Evolutionary conservation across 2,329 filamentous ascomycete genomes (phyloP).

Genomic region (Ophiostoma populinum): DNA sequence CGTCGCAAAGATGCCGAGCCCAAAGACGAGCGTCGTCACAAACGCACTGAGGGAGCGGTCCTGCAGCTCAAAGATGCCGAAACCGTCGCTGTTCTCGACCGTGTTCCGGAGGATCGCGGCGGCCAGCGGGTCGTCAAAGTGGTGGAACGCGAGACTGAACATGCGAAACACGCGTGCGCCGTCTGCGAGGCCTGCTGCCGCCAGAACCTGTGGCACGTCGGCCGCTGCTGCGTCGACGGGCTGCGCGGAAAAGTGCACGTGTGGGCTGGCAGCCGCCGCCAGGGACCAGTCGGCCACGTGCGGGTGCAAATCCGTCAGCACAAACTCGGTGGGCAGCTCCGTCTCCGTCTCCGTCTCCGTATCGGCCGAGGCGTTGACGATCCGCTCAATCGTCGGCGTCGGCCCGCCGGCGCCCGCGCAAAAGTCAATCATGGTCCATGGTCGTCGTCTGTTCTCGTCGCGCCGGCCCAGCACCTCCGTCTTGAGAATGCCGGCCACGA

Average conservation of each 20-base stretch:
- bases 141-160: constrained; percentile 62
- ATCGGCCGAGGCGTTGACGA: constrained; percentile 28
- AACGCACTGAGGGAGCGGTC: constrained; percentile 40
- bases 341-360: neutral
- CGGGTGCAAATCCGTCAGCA: constrained; percentile 50
- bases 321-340: constrained; percentile 30
- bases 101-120: constrained; percentile 44
- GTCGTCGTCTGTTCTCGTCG: constrained; percentile 12
- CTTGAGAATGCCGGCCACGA: constrained; percentile 39
- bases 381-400: constrained; percentile 43
- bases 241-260: constrained; percentile 40
- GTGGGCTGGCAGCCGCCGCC: constrained; percentile 31
- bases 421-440: constrained; percentile 55
- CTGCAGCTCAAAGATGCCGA: constrained; percentile 61
- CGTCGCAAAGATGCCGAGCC: constrained; percentile 30
- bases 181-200: constrained; percentile 6
- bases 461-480: constrained; percentile 8
- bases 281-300: constrained; percentile 42
- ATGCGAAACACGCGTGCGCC: constrained; percentile 36
- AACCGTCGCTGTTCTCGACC: constrained; percentile 45
- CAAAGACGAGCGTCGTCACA: constrained; percentile 33
- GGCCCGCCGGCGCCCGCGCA: constrained; percentile 60
- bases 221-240: constrained; percentile 49
- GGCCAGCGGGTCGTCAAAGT: constrained; percentile 51
- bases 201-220: constrained; percentile 29